These are phyloP conservation scores for Penicillium hordei DNA, from an alignment of 2,329 filamentous ascomycete genomes.

Conservation along the genomic window DNA sequence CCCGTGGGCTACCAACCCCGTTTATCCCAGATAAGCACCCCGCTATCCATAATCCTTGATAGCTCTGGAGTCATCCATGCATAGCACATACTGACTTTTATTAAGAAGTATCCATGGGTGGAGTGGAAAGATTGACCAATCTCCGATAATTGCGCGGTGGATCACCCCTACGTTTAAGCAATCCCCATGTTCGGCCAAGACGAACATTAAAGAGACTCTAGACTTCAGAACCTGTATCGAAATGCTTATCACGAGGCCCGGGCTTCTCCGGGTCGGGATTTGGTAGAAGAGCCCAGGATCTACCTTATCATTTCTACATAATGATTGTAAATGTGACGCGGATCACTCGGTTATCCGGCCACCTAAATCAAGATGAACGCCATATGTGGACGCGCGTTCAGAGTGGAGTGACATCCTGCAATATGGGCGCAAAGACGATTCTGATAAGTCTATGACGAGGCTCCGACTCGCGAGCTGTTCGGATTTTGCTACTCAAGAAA, in stretches of 20 bases:
- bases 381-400: background rate
- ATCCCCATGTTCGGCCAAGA: too few species aligned
- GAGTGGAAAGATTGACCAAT: background rate
- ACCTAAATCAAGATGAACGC: background rate
- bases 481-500: background rate
- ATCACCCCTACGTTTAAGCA: background rate
- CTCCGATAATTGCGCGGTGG: background rate
- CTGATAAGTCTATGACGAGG: background rate
- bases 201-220: too few species aligned
- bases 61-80: too few species aligned
- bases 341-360: background rate
- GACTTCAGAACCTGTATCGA: background rate
- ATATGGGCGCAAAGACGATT: background rate
- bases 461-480: background rate
- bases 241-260: background rate
- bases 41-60: too few species aligned
- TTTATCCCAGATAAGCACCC: too few species aligned
- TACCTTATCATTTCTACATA: background rate
- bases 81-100: too few species aligned
- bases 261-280: background rate
- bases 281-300: background rate
- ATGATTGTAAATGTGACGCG: background rate
- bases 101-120: too few species aligned
- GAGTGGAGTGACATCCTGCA: background rate
- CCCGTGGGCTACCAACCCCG: too few species aligned